phyloP scores from a whole-genome alignment of 2,329 filamentous ascomycete genomes.

The Fusarium sarcochroum region DNA sequence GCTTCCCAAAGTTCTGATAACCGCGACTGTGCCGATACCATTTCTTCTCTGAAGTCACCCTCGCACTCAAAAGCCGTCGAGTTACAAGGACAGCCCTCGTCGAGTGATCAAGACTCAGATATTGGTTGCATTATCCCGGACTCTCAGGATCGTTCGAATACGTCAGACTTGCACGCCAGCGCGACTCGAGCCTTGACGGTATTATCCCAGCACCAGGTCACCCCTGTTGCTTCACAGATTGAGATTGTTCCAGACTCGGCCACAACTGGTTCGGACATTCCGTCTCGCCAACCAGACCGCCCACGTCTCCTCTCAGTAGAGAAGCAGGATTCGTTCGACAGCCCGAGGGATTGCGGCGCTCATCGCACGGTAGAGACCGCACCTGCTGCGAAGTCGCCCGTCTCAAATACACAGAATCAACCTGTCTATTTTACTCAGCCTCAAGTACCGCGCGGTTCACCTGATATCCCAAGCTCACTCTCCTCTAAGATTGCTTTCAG shows the following conservation, averaged over 20 bases:
- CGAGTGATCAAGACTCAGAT: constrained; percentile 10
- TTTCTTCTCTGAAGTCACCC: background rate
- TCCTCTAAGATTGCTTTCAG: background rate
- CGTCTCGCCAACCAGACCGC: constrained; percentile 49
- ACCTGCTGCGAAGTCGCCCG: background rate
- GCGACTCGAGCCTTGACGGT: background rate
- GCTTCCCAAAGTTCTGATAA: background rate
- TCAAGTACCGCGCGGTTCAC: constrained; percentile 11
- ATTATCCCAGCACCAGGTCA: constrained; percentile 3
- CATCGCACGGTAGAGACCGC: background rate
- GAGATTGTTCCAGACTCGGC: constrained; percentile 31
- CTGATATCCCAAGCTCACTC: constrained; percentile 9
- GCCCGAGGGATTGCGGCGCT: constrained; percentile 2
- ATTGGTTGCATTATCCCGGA: constrained; percentile 38
- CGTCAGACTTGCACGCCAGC: constrained; percentile 11
- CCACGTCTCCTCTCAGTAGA: background rate
- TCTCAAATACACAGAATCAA: constrained; percentile 5
- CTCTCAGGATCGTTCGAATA: constrained; percentile 38
- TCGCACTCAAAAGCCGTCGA: background rate
- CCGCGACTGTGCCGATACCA: background rate
- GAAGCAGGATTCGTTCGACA: constrained; percentile 11
- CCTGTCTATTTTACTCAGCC: constrained; percentile 43
- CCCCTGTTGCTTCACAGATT: constrained; percentile 17
- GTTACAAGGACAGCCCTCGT: constrained; percentile 3
- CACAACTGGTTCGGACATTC: constrained; percentile 38